Percentiles rank a stretch among this genome's conserved stretches.
Conservation (phyloP, 305 asterid genomes). For the Fraxinus velutina region DNA sequence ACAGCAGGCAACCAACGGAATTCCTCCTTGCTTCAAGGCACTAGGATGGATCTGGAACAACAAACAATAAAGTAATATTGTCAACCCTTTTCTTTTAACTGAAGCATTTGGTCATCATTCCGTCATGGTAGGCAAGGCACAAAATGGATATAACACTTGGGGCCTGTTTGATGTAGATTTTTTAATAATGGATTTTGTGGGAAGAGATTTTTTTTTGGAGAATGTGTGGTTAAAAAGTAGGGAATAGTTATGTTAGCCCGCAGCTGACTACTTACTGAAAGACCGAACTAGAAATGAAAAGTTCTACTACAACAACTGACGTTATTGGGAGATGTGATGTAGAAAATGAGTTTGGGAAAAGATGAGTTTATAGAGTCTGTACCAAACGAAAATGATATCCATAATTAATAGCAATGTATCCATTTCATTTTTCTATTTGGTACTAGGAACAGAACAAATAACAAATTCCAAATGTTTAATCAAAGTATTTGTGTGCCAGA, state of each 20-base stretch:
- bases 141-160: not conserved
- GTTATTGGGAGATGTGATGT: not conserved
- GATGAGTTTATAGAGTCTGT: not conserved
- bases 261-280: no score
- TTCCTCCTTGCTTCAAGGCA: conserved; percentile 84
- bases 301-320: no score
- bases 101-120: not conserved
- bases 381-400: not conserved
- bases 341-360: not conserved
- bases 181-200: not conserved
- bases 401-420: not conserved
- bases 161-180: not conserved
- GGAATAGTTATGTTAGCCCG: not conserved
- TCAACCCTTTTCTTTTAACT: conserved; percentile 2
- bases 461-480: not conserved
- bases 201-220: not conserved
- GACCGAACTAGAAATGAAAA: no score
- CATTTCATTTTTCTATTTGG: not conserved
- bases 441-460: not conserved
- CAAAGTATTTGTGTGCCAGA: not conserved
- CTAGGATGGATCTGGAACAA: conserved; percentile 84
- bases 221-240: not conserved
- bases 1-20: conserved; percentile 77
- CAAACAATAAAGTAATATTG: not conserved
- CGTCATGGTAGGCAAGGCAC: not conserved